A percentile compares a stretch with the other conserved stretches of the same genome.
Evolutionary conservation across 495 filamentous ascomycete genomes (phyloP).

Genomic region (Rhizodiscina lignyota): DNA sequence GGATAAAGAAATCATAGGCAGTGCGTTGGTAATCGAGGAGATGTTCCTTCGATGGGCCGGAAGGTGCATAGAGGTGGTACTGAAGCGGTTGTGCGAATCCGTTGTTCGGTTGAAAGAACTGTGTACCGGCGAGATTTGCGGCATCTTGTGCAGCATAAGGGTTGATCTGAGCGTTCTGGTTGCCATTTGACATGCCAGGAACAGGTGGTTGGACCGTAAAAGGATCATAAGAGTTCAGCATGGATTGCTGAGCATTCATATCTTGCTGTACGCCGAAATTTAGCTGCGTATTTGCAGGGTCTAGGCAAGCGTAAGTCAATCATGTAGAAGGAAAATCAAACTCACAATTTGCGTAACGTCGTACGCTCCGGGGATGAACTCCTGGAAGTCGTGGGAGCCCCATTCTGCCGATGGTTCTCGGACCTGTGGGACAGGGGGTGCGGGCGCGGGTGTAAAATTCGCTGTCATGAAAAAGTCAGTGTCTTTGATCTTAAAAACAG

Average conservation of each 20-base stretch:
- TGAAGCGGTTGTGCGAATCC: constrained; percentile 59
- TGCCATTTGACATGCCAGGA: constrained; percentile 1
- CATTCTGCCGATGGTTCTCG: constrained; percentile 34
- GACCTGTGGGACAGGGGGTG: constrained; percentile 33
- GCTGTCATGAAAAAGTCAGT: constrained; percentile 9
- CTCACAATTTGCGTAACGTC: constrained; percentile 34
- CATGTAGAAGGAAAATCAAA: constrained; percentile 10
- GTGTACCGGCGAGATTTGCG: constrained; percentile 28
- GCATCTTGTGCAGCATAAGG: constrained; percentile 35
- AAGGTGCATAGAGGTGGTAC: constrained; percentile 85
- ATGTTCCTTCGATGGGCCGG: constrained; percentile 66
- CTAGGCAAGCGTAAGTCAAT: too few species aligned
- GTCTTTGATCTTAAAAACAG: too few species aligned
- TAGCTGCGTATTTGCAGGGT: too few species aligned
- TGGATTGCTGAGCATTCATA: constrained; percentile 7
- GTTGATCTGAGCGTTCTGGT: constrained; percentile 9
- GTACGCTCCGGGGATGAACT: constrained; percentile 70
- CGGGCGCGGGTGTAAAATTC: constrained; percentile 23
- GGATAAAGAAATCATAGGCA: constrained; percentile 79
- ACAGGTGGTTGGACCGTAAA: constrained; percentile 1
- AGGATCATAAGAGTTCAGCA: constrained; percentile 9
- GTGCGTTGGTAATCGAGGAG: constrained; percentile 66
- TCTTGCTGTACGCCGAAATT: too few species aligned
- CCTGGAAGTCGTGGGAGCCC: constrained; percentile 45
- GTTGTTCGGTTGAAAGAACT: constrained; percentile 37